A percentile compares a stretch with the other conserved stretches of the same genome.
These are phyloP conservation scores for Syncephalastrum monosporum DNA, from an alignment of 371 early-diverging fungal species.

Conservation along the genomic window DNA sequence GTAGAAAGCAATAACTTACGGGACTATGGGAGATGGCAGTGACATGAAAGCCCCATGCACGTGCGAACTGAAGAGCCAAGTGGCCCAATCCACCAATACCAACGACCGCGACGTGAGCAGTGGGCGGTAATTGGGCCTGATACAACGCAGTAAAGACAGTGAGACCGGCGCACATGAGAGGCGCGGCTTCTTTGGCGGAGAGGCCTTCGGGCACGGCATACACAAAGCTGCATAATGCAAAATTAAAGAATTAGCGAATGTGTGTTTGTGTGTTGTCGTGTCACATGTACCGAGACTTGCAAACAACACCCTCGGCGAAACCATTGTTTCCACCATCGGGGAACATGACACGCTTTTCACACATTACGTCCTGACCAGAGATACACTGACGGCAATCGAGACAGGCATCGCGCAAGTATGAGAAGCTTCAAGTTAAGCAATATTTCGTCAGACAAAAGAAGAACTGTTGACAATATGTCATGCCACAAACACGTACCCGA, in stretches of 20 bases:
- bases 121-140: slow-evolving; percentile 42
- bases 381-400: slow-evolving; percentile 43
- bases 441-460: neutral
- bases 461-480: neutral
- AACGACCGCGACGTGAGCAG: slow-evolving; percentile 60
- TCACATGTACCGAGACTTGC: slow-evolving; percentile 34
- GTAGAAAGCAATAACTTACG: slow-evolving; percentile 11
- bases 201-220: slow-evolving; percentile 55
- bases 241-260: neutral
- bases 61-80: slow-evolving; percentile 64
- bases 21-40: slow-evolving; percentile 35
- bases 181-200: slow-evolving; percentile 48
- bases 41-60: slow-evolving; percentile 57
- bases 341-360: slow-evolving; percentile 41
- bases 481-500: slow-evolving; percentile 32
- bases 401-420: slow-evolving; percentile 42
- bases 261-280: neutral
- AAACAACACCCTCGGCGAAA: slow-evolving; percentile 45
- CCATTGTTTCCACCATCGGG: slow-evolving; percentile 49
- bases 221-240: slow-evolving; percentile 26
- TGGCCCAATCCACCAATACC: slow-evolving; percentile 78
- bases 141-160: slow-evolving; percentile 60
- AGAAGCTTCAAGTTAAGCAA: slow-evolving; percentile 10
- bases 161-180: slow-evolving; percentile 68
- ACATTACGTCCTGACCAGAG: slow-evolving; percentile 47